Base-by-base conservation (phyloP, 2,329 filamentous ascomycete genomes). In the Pleoardoris graminearum region DNA sequence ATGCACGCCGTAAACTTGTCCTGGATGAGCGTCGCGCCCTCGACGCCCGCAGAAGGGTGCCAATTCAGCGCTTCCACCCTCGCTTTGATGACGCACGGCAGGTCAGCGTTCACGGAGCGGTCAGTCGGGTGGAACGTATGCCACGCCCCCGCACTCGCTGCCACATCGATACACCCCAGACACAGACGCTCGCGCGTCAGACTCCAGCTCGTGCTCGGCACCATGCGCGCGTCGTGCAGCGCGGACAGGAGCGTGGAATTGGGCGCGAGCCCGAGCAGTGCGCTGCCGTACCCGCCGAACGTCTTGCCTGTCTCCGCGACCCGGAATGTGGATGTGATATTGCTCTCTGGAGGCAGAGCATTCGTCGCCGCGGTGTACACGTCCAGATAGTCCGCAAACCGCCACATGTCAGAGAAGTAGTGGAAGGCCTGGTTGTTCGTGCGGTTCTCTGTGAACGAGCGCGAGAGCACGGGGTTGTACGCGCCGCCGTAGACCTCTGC, bases 41-140 rank as follows among this genome's bases (percentile, higher is more conserved):
- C 56, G n/a, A 35, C 54, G 3, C 22, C 35, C 7, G 21, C 22
- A 2, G 30, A 25, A 8, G 51, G 44, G 36, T 55, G 49, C 47
- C 55, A 61, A n/a, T 55, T 59, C 27, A 63, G 46, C 38, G 54
- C 51, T 33, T 59, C 54, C 14, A 63, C 51, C 23, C 53, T 54
- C 11, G 45, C 46, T 21, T 61, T 54, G 1, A 63, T 43, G 4
- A 59, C 14, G 48, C 60, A 63, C 1, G 60, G 51, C 8, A 57
- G 29, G n/a, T 53, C 51, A 11, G 23, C n/a, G 14, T 59, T 12
- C 30, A 14, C 29, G 3, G 35, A 36, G 14, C 54, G 45, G 37
- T 59, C 48, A 22, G 56, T 43, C n/a, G 48, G 48, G 11, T 53
- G 54, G 30, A 62, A 59, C 2, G 25, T 54, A 5, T 52, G 46